Evolutionary conservation across 1,284 basidiomycete species (phyloP).

Genomic region (Fomitopsis schrenkii): DNA sequence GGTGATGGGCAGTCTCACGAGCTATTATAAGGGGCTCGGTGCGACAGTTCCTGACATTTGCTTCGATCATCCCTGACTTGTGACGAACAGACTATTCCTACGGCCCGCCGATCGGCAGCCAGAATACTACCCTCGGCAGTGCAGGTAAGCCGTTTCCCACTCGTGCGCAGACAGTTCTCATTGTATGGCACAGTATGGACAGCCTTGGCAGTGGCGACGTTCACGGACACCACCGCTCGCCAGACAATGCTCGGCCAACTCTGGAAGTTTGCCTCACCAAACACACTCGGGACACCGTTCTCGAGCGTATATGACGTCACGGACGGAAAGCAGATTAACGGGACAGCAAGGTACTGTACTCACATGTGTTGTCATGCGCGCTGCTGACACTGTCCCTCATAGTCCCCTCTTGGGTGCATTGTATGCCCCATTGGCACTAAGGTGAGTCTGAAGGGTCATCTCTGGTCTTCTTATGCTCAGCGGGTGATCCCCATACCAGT

Average conservation of each 20-base stretch:
- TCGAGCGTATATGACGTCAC: neutral
- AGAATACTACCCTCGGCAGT: neutral
- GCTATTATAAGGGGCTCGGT: neutral
- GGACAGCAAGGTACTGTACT: neutral
- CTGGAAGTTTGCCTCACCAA: neutral
- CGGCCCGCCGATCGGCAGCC: neutral
- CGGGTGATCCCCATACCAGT: neutral
- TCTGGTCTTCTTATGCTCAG: neutral
- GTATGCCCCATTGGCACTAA: neutral
- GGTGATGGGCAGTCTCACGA: neutral
- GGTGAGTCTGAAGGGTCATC: neutral
- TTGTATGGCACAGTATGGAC: neutral
- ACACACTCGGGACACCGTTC: neutral
- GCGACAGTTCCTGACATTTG: neutral
- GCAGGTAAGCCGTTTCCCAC: neutral
- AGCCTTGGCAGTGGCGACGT: neutral
- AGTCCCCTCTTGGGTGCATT: neutral
- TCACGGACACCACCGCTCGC: neutral
- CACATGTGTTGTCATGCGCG: neutral
- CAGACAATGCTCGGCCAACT: neutral
- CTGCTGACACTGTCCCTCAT: neutral
- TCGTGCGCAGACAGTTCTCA: too few relatives aligned
- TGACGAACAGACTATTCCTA: neutral
- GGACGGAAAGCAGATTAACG: neutral
- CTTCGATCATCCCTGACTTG: neutral